Evolutionary conservation across 1,284 basidiomycete species (phyloP).

Genomic region (Ceratobasidium sp.): DNA sequence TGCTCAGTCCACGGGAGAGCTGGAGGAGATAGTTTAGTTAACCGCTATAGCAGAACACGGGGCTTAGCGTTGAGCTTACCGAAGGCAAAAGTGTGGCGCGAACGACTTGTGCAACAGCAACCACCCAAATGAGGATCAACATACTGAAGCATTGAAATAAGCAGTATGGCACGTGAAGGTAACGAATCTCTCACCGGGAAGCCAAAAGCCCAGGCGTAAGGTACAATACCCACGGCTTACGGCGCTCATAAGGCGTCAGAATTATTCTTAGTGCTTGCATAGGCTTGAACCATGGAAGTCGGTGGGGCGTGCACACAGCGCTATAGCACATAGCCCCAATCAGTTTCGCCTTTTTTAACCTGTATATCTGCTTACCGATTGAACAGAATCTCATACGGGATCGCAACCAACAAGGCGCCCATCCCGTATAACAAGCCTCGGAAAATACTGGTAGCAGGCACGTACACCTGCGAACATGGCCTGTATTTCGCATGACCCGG

Average conservation of each 20-base stretch:
- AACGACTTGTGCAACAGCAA: conserved; percentile 75
- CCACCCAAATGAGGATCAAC: conserved; percentile 75
- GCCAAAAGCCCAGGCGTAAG: conserved; percentile 86
- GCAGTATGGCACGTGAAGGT: background rate
- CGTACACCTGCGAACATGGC: conserved; percentile 64
- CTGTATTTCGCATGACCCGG: conserved; percentile 38
- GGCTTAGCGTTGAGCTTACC: conserved; percentile 3
- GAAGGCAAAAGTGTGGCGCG: conserved; percentile 77
- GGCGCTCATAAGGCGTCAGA: conserved; percentile 85
- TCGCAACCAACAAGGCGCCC: conserved; percentile 77
- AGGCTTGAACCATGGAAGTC: conserved; percentile 75
- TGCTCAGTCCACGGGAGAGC: conserved; percentile 43
- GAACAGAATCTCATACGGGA: conserved; percentile 83
- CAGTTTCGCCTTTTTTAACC: background rate
- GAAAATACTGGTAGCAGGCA: conserved; percentile 75
- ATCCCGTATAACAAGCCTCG: conserved; percentile 67
- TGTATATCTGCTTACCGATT: conserved; percentile 69
- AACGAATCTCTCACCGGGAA: conserved; percentile 61
- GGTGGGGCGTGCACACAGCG: conserved; percentile 88
- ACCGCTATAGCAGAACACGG: too few species aligned
- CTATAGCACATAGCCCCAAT: conserved; percentile 58
- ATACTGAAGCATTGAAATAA: conserved; percentile 52
- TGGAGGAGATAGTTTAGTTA: background rate
- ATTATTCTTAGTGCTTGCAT: conserved; percentile 78
- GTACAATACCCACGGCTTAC: conserved; percentile 84